A percentile compares a stretch with the other conserved stretches of the same genome.
Conservation (phyloP, 2,329 filamentous ascomycete species). For the Zelopaecilomyces penicillatus region DNA sequence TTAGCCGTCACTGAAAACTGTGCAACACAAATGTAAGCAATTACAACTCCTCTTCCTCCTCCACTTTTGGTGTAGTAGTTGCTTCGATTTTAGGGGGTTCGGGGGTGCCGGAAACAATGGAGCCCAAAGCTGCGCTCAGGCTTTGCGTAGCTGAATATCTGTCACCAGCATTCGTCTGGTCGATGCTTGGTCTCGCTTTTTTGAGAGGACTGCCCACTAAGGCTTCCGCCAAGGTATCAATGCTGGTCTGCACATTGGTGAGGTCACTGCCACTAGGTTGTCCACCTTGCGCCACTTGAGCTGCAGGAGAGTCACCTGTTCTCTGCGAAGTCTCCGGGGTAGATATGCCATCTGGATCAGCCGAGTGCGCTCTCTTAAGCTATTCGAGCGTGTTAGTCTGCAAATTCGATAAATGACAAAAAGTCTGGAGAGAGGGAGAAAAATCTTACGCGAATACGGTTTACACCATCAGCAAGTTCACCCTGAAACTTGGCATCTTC, state of each 20-base stretch:
- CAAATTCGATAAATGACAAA: not conserved
- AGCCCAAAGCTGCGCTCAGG: slow-evolving; percentile 27
- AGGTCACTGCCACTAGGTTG: slow-evolving; percentile 15
- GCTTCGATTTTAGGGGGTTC: slow-evolving; percentile 14
- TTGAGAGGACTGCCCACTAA: slow-evolving; percentile 64
- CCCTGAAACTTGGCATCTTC: slow-evolving; percentile 66
- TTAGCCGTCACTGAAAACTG: too few species aligned
- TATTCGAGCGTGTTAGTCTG: slow-evolving; percentile 25
- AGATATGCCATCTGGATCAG: slow-evolving; percentile 49
- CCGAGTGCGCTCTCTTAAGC: slow-evolving; percentile 76
- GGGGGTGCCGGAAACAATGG: slow-evolving; percentile 18
- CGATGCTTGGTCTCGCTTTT: slow-evolving; percentile 58
- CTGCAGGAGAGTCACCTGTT: slow-evolving; percentile 33
- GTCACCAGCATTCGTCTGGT: slow-evolving; percentile 17
- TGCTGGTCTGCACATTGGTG: slow-evolving; percentile 16
- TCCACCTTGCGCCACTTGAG: slow-evolving; percentile 6
- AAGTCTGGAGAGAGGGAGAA: not conserved
- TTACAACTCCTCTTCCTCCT: slow-evolving; percentile 35
- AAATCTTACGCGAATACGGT: slow-evolving; percentile 65
- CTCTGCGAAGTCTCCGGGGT: slow-evolving; percentile 25
- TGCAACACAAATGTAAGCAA: too few species aligned
- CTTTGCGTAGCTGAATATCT: slow-evolving; percentile 23
- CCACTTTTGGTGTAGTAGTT: slow-evolving; percentile 16
- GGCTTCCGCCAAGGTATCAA: slow-evolving; percentile 28
- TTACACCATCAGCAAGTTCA: slow-evolving; percentile 71